Percentiles rank a stretch among this genome's conserved stretches.
These are phyloP conservation scores for Epichloe brachyelytri DNA, from an alignment of 2,329 filamentous ascomycete species.

Conservation along the genomic window DNA sequence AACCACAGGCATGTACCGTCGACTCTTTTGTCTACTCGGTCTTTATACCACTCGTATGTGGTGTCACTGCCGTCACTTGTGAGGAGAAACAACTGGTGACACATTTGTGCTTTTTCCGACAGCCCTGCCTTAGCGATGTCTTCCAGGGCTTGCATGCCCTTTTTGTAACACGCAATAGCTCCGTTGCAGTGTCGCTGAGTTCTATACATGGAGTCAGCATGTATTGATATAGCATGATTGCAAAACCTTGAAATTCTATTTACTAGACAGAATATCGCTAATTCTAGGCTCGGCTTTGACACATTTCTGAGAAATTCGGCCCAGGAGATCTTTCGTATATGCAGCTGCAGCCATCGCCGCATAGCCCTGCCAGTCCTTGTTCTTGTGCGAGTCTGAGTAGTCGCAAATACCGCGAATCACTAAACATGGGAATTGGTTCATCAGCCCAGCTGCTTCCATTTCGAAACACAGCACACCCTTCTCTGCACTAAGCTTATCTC, in stretches of 20 bases:
- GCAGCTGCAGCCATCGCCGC: slow-evolving; percentile 18
- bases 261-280: too few relatives aligned
- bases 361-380: slow-evolving; percentile 18
- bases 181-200: too few relatives aligned
- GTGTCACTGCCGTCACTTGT: background rate
- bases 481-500: too few relatives aligned
- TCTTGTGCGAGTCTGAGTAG: slow-evolving; percentile 22
- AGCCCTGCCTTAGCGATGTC: too few relatives aligned
- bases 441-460: slow-evolving; percentile 19
- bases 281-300: too few relatives aligned
- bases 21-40: slow-evolving; percentile 4
- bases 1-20: slow-evolving; percentile 21
- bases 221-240: too few relatives aligned
- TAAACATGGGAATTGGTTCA: slow-evolving; percentile 17
- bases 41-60: slow-evolving; percentile 20
- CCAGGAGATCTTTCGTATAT: slow-evolving; percentile 15
- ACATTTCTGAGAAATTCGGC: background rate
- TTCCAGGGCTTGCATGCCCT: fast-evolving
- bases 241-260: too few relatives aligned
- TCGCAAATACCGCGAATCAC: slow-evolving; percentile 24
- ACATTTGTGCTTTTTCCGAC: too few relatives aligned
- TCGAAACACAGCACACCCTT: slow-evolving; percentile 9
- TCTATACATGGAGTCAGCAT: too few relatives aligned
- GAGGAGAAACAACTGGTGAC: background rate
- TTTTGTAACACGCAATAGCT: too few relatives aligned